A percentile compares a stretch with the other conserved stretches of the same genome.
Evolutionary conservation across 1,139 yeast genomes (phyloP).

Genomic region (Groenewaldozyma auringiensis): DNA sequence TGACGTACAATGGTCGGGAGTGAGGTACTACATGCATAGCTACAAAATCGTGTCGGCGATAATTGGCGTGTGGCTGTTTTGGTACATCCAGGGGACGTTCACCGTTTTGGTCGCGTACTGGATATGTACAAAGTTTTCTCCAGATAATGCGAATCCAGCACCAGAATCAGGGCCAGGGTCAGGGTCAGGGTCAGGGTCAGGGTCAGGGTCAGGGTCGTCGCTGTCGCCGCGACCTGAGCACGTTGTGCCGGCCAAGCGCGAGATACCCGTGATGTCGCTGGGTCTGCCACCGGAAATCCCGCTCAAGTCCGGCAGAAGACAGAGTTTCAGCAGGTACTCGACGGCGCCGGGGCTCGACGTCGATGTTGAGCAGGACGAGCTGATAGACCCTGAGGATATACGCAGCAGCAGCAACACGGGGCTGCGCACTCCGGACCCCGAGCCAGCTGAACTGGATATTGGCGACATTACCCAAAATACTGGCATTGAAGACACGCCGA

Average conservation of each 20-base stretch:
- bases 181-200: neutral
- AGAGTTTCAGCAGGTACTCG: neutral
- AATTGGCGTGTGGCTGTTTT: constrained; percentile 44
- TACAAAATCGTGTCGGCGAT: constrained; percentile 43
- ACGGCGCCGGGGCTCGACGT: neutral
- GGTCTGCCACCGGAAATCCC: neutral
- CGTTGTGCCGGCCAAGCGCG: neutral
- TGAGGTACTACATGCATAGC: constrained; percentile 48
- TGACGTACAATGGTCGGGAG: constrained; percentile 44
- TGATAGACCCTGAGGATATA: neutral
- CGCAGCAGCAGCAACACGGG: neutral
- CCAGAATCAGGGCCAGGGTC: neutral
- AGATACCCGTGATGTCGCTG: neutral
- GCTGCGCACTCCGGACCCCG: constrained; percentile 12
- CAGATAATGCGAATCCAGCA: neutral
- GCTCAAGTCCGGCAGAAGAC: neutral
- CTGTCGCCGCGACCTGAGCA: neutral
- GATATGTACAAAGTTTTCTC: constrained; percentile 6
- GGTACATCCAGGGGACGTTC: constrained; percentile 35
- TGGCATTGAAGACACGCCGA: no score
- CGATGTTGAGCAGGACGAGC: neutral
- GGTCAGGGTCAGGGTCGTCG: neutral
- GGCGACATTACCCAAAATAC: no score
- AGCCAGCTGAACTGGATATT: constrained; percentile 9
- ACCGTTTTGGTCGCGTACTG: constrained; percentile 19